Conservation (phyloP, 768 basidiomycete genomes). For the Suillus decipiens region DNA sequence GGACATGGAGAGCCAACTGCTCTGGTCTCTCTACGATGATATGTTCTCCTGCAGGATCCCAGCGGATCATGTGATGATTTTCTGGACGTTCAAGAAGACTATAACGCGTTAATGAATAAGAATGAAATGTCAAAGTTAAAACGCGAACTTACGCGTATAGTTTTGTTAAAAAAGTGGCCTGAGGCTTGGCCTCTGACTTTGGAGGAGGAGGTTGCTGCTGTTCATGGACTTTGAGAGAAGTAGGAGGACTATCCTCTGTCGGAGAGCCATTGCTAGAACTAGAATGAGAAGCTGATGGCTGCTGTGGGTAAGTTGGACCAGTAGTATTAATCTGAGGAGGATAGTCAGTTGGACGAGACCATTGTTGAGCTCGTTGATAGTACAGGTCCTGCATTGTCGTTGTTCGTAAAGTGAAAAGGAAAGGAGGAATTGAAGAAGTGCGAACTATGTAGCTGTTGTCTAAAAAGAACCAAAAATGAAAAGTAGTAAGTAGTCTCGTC, state of each 20-base stretch:
- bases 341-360: slow-evolving; percentile 36
- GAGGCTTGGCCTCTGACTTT: slow-evolving; percentile 79
- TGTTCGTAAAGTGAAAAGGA: slow-evolving; percentile 36
- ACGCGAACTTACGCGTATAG: slow-evolving; percentile 75
- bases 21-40: slow-evolving; percentile 95
- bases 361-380: slow-evolving; percentile 46
- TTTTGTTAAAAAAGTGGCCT: slow-evolving; percentile 96
- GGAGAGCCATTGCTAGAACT: slow-evolving; percentile 45
- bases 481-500: slow-evolving; percentile 31
- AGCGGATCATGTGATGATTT: slow-evolving; percentile 96
- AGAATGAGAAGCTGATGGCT: slow-evolving; percentile 36
- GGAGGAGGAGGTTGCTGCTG: slow-evolving; percentile 49
- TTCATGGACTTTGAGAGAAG: slow-evolving; percentile 36
- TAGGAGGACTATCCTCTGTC: slow-evolving; percentile 49
- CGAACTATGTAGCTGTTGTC: slow-evolving; percentile 31
- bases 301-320: slow-evolving; percentile 36
- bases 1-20: slow-evolving; percentile 90
- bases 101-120: slow-evolving; percentile 23
- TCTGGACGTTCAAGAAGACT: slow-evolving; percentile 89
- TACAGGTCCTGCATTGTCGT: slow-evolving; percentile 50
- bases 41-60: slow-evolving; percentile 91
- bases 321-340: slow-evolving; percentile 37
- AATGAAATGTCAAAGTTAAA: neutral
- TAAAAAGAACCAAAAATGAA: slow-evolving; percentile 23
- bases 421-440: slow-evolving; percentile 32